Percentiles rank a stretch among this genome's conserved stretches.
These are phyloP conservation scores for Bretziella fagacearum DNA, from an alignment of 2,329 filamentous ascomycete species.

Conservation along the genomic window DNA sequence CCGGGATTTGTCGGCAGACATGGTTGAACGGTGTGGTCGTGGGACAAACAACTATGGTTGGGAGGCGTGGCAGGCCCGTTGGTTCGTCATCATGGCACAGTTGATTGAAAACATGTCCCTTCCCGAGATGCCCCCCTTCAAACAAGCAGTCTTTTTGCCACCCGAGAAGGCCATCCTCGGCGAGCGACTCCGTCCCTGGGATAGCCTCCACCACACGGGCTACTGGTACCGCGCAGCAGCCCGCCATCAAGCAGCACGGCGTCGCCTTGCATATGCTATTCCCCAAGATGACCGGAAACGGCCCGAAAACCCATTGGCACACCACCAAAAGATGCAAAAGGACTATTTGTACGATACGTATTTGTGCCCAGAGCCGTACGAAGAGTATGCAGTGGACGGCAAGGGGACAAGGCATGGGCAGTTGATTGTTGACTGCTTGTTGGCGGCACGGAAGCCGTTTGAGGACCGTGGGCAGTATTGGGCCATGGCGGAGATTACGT, in stretches of 20 bases:
- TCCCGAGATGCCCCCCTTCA: slow-evolving; percentile 30
- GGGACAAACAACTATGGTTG: slow-evolving; percentile 83
- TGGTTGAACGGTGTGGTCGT: slow-evolving; percentile 68
- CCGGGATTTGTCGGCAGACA: slow-evolving; percentile 52
- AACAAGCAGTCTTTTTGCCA: slow-evolving; percentile 31
- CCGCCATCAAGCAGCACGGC: slow-evolving; percentile 36
- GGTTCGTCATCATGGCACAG: slow-evolving; percentile 45
- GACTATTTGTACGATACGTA: slow-evolving; percentile 47
- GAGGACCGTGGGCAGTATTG: slow-evolving; percentile 35
- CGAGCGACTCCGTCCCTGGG: slow-evolving; percentile 45
- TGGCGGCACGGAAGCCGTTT: slow-evolving; percentile 36
- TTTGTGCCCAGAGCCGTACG: slow-evolving; percentile 45
- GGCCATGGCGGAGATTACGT: slow-evolving; percentile 35
- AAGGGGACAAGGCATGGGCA: slow-evolving; percentile 37
- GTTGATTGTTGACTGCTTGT: slow-evolving; percentile 36
- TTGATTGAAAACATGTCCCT: slow-evolving; percentile 38
- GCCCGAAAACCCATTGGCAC: slow-evolving; percentile 31
- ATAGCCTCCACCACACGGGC: slow-evolving; percentile 46
- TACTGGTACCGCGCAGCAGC: slow-evolving; percentile 50
- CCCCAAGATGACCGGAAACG: slow-evolving; percentile 40
- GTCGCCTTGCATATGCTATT: slow-evolving; percentile 36
- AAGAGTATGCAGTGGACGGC: slow-evolving; percentile 38
- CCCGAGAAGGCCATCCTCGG: slow-evolving; percentile 42
- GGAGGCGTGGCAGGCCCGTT: slow-evolving; percentile 79
- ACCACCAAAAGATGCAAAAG: slow-evolving; percentile 28